Evolutionary conservation across 148 eudicot genomes (phyloP), one percentile per base, ranked within the genome.

Genomic region (Hydrangea macrophylla): DNA sequence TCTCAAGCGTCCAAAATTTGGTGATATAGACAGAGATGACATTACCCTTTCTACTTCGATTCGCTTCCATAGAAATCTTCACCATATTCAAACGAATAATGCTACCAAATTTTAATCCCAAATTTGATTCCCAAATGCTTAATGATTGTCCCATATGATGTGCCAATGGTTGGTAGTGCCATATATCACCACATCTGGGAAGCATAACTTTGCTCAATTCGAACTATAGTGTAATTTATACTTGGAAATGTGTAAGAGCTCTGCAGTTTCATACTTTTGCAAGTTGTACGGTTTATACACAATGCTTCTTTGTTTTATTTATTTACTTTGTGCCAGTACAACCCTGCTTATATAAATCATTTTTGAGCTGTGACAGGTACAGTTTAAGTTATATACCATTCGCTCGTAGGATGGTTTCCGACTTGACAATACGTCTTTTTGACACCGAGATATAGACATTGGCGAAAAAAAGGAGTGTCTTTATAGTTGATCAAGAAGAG

Each of bases 331-430:
- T 44, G n/a, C 51, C 13, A 11, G 51, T n/a, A n/a, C 40, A 24
- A 32, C 53, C 22, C 28, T 33, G 27, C 55, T 33, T 25, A 58
- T 50, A 45, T 7, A 67, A 17, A n/a, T 23, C 33, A 27, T 32
- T 51, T 35, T 54, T 70, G 36, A 56, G 58, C 8, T 61, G 57
- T 80, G 66, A 42, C 95, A 91, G 97, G 97, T 92, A 92, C 81
- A 89, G 97, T 75, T 75, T 92, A 59, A 92, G 97, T 72, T 92
- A 92, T 73, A 92, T 92, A 51, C 97, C 97, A 37, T 91, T 88
- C 39, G 94, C 97, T 64, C 85, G 90, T 58, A 73, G 90, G 55
- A 36, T 82, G 61, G 90, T 89, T 70, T 88, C 97, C 27, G 66
- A 87, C 66, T 6, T 89, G 71, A 86, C 78, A 68, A 65, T 91